These are phyloP conservation scores for Ganoderma resinaceum DNA, from an alignment of 1,284 basidiomycete genomes.

Conservation along the genomic window DNA sequence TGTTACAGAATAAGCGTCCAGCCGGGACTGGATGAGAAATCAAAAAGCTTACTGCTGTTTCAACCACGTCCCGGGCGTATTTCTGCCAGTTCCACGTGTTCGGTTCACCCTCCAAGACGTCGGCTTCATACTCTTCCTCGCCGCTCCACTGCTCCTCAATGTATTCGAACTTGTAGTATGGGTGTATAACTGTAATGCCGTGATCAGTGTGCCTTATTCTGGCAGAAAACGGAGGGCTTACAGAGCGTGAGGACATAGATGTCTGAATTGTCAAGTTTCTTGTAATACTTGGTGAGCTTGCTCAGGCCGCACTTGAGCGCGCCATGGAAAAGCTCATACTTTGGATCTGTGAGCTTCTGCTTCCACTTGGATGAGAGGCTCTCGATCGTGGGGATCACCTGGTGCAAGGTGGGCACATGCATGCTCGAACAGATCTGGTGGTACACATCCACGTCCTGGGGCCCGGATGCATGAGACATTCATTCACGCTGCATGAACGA, in stretches of 20 bases:
- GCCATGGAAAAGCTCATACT: slow-evolving; percentile 26
- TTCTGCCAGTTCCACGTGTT: slow-evolving; percentile 32
- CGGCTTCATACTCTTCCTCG: slow-evolving; percentile 26
- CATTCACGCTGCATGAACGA: too few species aligned
- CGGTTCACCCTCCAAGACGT: neutral
- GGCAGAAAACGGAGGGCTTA: too few species aligned
- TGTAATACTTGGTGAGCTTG: slow-evolving; percentile 39
- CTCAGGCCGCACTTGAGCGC: slow-evolving; percentile 29
- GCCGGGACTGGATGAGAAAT: too few species aligned
- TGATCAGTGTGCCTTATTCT: too few species aligned
- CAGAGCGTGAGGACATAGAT: slow-evolving; percentile 28
- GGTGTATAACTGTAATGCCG: slow-evolving; percentile 3
- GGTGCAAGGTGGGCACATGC: slow-evolving; percentile 20
- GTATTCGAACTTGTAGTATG: slow-evolving; percentile 35
- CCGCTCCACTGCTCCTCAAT: slow-evolving; percentile 34
- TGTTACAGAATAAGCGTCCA: too few species aligned
- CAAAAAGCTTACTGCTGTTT: slow-evolving; percentile 10
- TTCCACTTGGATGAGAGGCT: slow-evolving; percentile 35
- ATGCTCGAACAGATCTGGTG: slow-evolving; percentile 10
- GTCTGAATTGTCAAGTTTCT: slow-evolving; percentile 33
- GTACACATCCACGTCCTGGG: slow-evolving; percentile 14
- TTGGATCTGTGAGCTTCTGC: slow-evolving; percentile 15
- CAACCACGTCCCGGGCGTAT: slow-evolving; percentile 26
- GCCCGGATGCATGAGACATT: too few species aligned
- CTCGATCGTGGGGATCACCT: slow-evolving; percentile 35